Conservation (phyloP, 495 filamentous ascomycete species). For the Letharia columbiana region DNA sequence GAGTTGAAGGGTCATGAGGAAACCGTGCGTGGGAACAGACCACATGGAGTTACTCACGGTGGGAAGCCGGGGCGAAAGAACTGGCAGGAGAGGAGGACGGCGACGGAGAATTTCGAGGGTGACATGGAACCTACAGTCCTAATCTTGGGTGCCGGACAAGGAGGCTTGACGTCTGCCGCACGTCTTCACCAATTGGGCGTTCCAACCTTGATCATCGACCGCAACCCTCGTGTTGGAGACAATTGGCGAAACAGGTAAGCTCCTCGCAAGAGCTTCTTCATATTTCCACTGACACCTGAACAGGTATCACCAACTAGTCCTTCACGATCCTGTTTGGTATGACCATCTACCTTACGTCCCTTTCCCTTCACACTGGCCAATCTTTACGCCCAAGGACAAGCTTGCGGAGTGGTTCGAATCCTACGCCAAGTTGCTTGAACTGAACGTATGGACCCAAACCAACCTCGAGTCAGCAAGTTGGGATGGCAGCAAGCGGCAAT, state of each 20-base stretch:
- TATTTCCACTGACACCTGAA: background rate
- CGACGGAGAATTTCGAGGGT: constrained; percentile 46
- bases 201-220: constrained; percentile 56
- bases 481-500: constrained; percentile 45
- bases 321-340: constrained; percentile 72
- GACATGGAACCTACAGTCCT: constrained; percentile 54
- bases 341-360: constrained; percentile 66
- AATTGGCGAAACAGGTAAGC: constrained; percentile 66
- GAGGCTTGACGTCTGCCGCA: constrained; percentile 53
- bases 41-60: constrained; percentile 46
- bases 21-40: constrained; percentile 38
- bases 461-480: constrained; percentile 43
- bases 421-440: constrained; percentile 64
- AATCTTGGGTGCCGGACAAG: constrained; percentile 54
- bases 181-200: constrained; percentile 65
- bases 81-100: constrained; percentile 55
- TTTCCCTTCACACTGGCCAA: constrained; percentile 53
- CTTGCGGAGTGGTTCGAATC: constrained; percentile 69
- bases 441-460: constrained; percentile 65
- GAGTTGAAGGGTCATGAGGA: constrained; percentile 47
- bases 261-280: constrained; percentile 22
- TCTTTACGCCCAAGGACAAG: constrained; percentile 75
- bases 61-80: constrained; percentile 40
- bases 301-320: constrained; percentile 47
- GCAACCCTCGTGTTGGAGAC: constrained; percentile 58